These are phyloP conservation scores for Fomitiporia mediterranea DNA, from an alignment of 1,284 basidiomycete genomes.

Conservation along the genomic window DNA sequence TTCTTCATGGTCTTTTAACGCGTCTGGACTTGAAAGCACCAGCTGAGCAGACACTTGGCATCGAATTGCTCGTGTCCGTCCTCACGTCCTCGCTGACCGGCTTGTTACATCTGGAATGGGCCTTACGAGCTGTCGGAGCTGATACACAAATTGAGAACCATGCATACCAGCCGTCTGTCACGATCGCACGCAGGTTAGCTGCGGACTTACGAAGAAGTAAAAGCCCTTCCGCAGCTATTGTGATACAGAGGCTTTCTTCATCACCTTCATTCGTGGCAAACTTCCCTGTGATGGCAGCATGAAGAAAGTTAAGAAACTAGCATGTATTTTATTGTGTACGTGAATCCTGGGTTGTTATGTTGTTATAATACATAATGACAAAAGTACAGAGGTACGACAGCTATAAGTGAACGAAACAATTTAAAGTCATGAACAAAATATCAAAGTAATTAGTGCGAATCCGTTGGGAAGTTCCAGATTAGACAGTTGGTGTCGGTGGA, in stretches of 20 bases:
- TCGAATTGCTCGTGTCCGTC: conserved; percentile 57
- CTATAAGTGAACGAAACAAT: neutral
- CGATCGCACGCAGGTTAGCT: conserved; percentile 59
- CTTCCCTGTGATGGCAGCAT: conserved; percentile 55
- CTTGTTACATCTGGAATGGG: conserved; percentile 65
- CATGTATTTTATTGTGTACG: neutral
- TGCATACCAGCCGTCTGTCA: conserved; percentile 54
- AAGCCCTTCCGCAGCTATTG: conserved; percentile 45
- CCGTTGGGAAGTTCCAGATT: conserved; percentile 18
- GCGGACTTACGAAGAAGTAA: conserved; percentile 50
- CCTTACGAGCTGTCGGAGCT: conserved; percentile 44
- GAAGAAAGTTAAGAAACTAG: neutral
- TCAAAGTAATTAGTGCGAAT: neutral
- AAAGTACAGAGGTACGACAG: neutral
- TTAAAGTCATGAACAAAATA: too few relatives aligned
- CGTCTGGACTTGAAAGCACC: conserved; percentile 47
- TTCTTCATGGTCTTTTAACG: conserved; percentile 55
- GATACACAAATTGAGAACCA: conserved; percentile 38
- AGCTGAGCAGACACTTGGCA: conserved; percentile 48
- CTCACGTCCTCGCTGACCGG: conserved; percentile 60
- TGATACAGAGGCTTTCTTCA: conserved; percentile 56
- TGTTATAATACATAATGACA: too few relatives aligned
- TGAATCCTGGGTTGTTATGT: too few relatives aligned
- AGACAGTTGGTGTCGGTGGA: conserved; percentile 44
- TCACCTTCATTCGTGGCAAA: conserved; percentile 62